Evolutionary conservation across 352 stramenopile genomes (phyloP), one percentile per base, ranked within the genome.

Genomic region (Globisporangium rhizosaccharum): DNA sequence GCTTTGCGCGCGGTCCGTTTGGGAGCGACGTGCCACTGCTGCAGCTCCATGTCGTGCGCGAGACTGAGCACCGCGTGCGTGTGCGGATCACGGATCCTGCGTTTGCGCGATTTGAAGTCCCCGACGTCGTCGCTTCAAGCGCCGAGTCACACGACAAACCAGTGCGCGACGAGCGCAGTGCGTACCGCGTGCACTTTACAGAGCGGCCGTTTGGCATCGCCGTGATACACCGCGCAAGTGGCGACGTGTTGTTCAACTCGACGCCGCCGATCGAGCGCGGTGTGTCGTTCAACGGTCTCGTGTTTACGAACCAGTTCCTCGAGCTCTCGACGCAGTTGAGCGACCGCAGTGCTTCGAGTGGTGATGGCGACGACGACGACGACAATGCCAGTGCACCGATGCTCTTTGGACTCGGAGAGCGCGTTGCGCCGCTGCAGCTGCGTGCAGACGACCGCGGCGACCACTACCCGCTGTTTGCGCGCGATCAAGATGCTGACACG

Each of bases 231-330:
- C 72, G 69, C 18, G 46, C 75, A 8, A 78, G 76, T 12, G 69
- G 66, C 0, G 82, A 92, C 53, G 71, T 91, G 37, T 41, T 96
- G 51, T 96, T 96, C 68, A 93, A 96, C 68, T 94, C 84, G 28
- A 96, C 86, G 26, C 80, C 84, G 18, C 69, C 66, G 30, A 46
- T 67, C 14, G 68, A 87, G n/a, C 62, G 45, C 39, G 41, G 61
- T 5, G 50, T 54, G 1, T 75, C 63, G 3, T 88, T 90, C 48
- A 89, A 76, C 58, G 82, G 82, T 0, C 59, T 92, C 15, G 70
- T 90, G 58, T 96, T 91, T 58, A 75, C 86, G 54, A 94, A 96
- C 61, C 88, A 96, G 66, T 96, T 86, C 56, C 53, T 96, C 5
- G 85, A 96, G 58, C 61, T 96, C 17, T 94, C 87, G 17, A 94